These are phyloP conservation scores for Luffa aegyptiaca DNA, from an alignment of 306 rosid species.

Conservation along the genomic window DNA sequence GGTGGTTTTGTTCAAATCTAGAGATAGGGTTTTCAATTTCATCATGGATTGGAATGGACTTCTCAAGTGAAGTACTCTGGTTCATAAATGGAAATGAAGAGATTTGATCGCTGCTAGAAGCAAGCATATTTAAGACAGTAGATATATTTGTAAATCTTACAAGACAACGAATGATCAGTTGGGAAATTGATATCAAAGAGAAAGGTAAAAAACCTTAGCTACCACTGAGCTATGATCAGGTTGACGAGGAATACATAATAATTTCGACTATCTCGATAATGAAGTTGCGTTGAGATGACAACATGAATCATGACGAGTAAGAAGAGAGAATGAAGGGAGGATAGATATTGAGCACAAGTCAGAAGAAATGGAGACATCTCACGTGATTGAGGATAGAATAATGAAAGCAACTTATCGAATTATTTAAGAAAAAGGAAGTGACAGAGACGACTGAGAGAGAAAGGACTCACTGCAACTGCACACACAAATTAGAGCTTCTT, in stretches of 20 bases:
- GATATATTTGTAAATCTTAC: background rate
- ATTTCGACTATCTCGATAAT: no score
- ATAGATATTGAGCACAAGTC: background rate
- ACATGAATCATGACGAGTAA: background rate
- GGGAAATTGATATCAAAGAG: background rate
- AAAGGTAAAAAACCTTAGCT: background rate
- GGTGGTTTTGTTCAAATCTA: background rate
- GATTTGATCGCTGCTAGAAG: background rate
- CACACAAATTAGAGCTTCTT: background rate
- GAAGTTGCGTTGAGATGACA: background rate
- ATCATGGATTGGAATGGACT: constrained; percentile 4
- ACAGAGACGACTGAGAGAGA: constrained; percentile 1
- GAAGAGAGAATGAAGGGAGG: background rate
- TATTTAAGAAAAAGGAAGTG: background rate
- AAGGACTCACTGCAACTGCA: background rate
- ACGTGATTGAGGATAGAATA: background rate
- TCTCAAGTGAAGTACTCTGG: background rate
- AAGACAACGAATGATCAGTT: background rate
- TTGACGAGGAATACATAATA: background rate
- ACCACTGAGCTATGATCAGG: background rate
- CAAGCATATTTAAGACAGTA: background rate
- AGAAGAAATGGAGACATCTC: constrained; percentile 3
- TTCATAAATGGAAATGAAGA: background rate
- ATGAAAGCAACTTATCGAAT: constrained; percentile 4
- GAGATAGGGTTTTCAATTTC: constrained; percentile 3